Conservation (phyloP, 371 early-diverging fungal species). For the Rhizomucor pusillus region DNA sequence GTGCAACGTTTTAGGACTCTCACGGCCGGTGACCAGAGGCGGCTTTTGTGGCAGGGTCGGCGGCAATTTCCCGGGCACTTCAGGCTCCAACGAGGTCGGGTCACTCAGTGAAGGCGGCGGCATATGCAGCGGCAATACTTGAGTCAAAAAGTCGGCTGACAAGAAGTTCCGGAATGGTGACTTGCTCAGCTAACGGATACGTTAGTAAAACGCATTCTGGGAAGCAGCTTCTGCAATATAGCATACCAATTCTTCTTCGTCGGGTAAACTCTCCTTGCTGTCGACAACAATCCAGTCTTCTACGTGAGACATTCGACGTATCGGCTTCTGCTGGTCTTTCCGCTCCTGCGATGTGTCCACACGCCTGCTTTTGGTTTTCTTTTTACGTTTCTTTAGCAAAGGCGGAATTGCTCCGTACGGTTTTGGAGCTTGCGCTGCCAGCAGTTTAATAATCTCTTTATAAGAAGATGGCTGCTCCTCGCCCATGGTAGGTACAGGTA, state of each 20-base stretch:
- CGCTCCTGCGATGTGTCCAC: slow-evolving; percentile 2
- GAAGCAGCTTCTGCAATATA: no score
- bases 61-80: slow-evolving; percentile 2
- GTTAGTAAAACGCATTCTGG: no score
- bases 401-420: slow-evolving; percentile 60
- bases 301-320: slow-evolving; percentile 50
- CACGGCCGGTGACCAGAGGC: background rate
- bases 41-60: background rate
- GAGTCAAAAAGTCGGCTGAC: slow-evolving; percentile 42
- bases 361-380: slow-evolving; percentile 21
- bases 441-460: slow-evolving; percentile 49
- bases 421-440: slow-evolving; percentile 44
- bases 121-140: slow-evolving; percentile 50
- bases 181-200: slow-evolving; percentile 9
- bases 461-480: slow-evolving; percentile 39
- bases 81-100: slow-evolving; percentile 9
- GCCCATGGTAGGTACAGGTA: slow-evolving; percentile 23
- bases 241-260: slow-evolving; percentile 50
- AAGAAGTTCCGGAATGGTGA: slow-evolving; percentile 43
- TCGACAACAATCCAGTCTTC: slow-evolving; percentile 50
- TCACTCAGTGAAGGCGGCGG: slow-evolving; percentile 52
- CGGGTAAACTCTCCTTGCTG: slow-evolving; percentile 50
- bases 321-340: slow-evolving; percentile 16
- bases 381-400: slow-evolving; percentile 28
- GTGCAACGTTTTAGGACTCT: background rate